Base-by-base conservation (phyloP, 75 land plant genomes). In the Chamaecyparis obtusa region DNA sequence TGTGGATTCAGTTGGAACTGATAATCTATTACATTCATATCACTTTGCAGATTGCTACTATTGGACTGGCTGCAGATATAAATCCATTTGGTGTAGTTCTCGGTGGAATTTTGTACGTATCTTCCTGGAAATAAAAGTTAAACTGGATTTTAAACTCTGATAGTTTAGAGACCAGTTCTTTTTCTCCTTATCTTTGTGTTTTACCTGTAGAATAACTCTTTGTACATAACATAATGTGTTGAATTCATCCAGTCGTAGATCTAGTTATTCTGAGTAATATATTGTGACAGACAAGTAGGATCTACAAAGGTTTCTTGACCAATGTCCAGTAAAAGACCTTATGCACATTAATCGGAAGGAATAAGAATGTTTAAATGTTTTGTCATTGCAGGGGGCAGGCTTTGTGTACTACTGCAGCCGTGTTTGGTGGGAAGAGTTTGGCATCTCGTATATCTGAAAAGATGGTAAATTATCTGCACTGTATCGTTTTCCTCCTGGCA, bases 31-130 rank as follows among this genome's bases (percentile, higher is more conserved):
- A 44, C 41, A 44, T 13, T 81, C 32, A 46, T 41, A 44, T 83
- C 67, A 41, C 19, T 32, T 89, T 83, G 86, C 91, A 97, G 99
- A 91, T 97, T 76, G 99, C 99, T 39, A 97, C 99, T 30, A 95
- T 97, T 86, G 98, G 97, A 84, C 88, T 97, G 84, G 99, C 99
- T 78, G 93, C 99, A 76, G 99, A 97, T 89, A 95, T 95, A 85
- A 95, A 95, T 88, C 99, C 98, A 79, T 57, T 92, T 56, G 99
- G 99, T 84, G 99, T 97, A 75, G 98, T 98, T 88, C 91, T 97
- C 87, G 99, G 99, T 41, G 98, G 99, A 57, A 90, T 97, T 69
- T 27, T 97, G 99, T 97, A 95, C 88, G 94, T 86, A 74, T 32
- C 57, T 60, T 76, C 36, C 57, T 32, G 49, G 87, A 80, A 78